These are phyloP conservation scores for Elsinoe necatrix DNA, from an alignment of 2,329 filamentous ascomycete genomes.

Conservation along the genomic window DNA sequence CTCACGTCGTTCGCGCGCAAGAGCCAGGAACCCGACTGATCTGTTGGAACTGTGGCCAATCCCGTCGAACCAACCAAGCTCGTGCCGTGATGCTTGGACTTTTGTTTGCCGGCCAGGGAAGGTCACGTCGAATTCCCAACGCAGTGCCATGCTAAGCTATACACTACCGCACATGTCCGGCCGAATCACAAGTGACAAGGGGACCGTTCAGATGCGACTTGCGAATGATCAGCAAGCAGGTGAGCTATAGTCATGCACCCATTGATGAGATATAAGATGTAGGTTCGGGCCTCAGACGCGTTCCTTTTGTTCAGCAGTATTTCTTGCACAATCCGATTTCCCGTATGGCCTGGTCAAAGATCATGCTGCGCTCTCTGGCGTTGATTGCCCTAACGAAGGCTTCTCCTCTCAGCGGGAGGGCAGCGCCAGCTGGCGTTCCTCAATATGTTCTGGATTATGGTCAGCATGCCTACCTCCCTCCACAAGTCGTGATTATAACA, in stretches of 20 bases:
- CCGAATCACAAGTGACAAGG: background rate
- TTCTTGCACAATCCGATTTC: background rate
- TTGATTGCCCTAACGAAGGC: background rate
- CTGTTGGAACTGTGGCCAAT: conserved; percentile 3
- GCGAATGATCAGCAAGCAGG: conserved; percentile 4
- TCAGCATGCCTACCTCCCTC: conserved; percentile 18
- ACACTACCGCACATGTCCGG: conserved; percentile 7
- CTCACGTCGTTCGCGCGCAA: background rate
- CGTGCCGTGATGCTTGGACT: background rate
- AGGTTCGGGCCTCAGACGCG: background rate
- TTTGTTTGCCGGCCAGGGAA: background rate
- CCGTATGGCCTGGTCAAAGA: background rate
- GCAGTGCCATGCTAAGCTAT: background rate
- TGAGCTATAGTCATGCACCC: background rate
- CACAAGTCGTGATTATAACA: background rate
- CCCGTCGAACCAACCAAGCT: conserved; percentile 11
- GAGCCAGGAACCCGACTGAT: background rate
- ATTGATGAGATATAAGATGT: background rate
- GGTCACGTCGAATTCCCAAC: background rate
- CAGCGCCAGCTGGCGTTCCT: conserved; percentile 25
- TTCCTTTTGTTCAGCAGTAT: background rate
- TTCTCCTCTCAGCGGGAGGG: background rate
- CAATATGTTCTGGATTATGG: conserved; percentile 34
- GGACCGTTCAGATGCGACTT: background rate
- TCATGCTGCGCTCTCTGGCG: background rate